Conservation (phyloP, 2,329 filamentous ascomycete genomes). For the Chaetomium strumarium region DNA sequence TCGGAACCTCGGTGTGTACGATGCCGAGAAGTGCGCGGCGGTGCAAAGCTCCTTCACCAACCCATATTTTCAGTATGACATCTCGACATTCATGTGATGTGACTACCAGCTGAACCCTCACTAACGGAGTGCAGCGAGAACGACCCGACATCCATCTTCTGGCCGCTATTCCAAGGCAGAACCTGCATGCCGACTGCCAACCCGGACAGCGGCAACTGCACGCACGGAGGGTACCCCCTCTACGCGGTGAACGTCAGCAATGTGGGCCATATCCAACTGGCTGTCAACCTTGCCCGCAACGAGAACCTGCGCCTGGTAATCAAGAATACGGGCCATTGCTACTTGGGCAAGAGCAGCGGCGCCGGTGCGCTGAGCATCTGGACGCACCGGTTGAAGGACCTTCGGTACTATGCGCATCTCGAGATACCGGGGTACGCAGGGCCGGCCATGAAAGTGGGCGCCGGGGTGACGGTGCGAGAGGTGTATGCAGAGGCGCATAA, state of each 20-base stretch:
- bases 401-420: slow-evolving; percentile 27
- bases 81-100: not conserved
- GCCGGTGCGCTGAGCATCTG: slow-evolving; percentile 33
- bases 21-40: slow-evolving; percentile 36
- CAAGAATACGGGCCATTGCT: slow-evolving; percentile 39
- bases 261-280: slow-evolving; percentile 22
- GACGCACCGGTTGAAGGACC: slow-evolving; percentile 36
- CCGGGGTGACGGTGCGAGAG: slow-evolving; percentile 42
- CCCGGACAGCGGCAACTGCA: slow-evolving; percentile 34
- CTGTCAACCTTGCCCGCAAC: slow-evolving; percentile 32
- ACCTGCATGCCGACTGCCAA: slow-evolving; percentile 14
- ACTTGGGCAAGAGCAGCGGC: slow-evolving; percentile 34
- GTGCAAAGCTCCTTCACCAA: slow-evolving; percentile 24
- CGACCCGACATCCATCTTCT: slow-evolving; percentile 33
- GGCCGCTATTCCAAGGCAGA: slow-evolving; percentile 21
- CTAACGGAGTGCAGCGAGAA: slow-evolving; percentile 15
- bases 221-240: slow-evolving; percentile 32
- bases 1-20: slow-evolving; percentile 33
- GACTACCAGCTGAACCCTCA: slow-evolving; percentile 13
- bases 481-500: slow-evolving; percentile 33
- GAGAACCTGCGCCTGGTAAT: slow-evolving; percentile 42
- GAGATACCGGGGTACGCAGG: slow-evolving; percentile 37
- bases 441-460: slow-evolving; percentile 41
- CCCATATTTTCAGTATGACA: slow-evolving; percentile 9
- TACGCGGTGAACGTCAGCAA: slow-evolving; percentile 30